Evolutionary conservation across 345 rosid species (phyloP).

Genomic region (Camelina hispida): DNA sequence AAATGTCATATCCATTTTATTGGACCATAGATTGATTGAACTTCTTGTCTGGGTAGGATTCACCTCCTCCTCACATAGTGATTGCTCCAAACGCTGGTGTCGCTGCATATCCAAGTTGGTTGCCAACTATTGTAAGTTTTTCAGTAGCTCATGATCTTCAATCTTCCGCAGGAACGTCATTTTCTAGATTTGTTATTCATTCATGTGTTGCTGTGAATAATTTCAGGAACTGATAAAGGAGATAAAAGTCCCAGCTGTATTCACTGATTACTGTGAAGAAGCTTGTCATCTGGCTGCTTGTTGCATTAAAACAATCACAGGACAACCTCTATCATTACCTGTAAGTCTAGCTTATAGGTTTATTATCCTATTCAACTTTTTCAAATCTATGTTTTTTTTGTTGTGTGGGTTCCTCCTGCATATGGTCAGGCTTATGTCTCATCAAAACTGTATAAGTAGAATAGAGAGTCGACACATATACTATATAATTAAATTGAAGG

Average conservation of each 20-base stretch:
- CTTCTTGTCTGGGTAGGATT: constrained; percentile 52
- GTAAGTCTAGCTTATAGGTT: constrained; percentile 41
- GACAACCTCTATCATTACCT: constrained; percentile 61
- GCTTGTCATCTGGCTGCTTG: constrained; percentile 84
- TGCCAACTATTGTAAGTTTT: constrained; percentile 71
- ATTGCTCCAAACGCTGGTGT: constrained; percentile 89
- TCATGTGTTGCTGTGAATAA: not conserved
- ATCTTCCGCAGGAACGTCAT: not conserved
- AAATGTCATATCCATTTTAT: constrained; percentile 1
- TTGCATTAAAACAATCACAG: constrained; percentile 60
- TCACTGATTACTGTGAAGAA: constrained; percentile 97
- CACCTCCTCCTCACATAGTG: constrained; percentile 63
- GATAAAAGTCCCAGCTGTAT: constrained; percentile 72
- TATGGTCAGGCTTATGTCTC: constrained; percentile 38
- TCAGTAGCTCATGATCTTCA: constrained; percentile 8
- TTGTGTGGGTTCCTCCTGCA: constrained; percentile 21
- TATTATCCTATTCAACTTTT: constrained; percentile 2
- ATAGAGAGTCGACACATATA: constrained; percentile 29
- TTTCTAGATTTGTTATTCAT: not conserved
- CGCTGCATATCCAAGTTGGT: constrained; percentile 88
- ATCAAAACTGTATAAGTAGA: constrained; percentile 22
- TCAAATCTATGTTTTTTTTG: not conserved
- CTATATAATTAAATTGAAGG: constrained; percentile 23
- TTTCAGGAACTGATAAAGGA: constrained; percentile 75
- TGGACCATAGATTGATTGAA: constrained; percentile 18